These are phyloP conservation scores for Trichoderma polysporum DNA, from an alignment of 2,329 filamentous ascomycete genomes.

Conservation along the genomic window DNA sequence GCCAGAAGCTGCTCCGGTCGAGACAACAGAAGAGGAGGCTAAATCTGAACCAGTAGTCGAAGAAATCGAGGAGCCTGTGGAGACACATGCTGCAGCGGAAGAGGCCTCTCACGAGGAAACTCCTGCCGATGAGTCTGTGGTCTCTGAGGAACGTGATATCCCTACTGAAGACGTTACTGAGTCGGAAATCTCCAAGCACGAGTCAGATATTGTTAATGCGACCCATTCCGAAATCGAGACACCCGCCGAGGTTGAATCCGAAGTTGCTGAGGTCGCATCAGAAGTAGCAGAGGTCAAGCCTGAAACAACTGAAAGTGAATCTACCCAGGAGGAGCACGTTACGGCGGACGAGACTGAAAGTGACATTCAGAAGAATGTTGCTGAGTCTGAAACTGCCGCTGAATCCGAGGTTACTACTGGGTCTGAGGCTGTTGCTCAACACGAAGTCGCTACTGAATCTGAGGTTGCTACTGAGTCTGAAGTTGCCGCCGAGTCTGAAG, in stretches of 20 bases:
- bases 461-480: constrained; percentile 1
- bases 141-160: background rate
- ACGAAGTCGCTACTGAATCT: constrained; percentile 18
- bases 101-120: background rate
- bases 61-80: background rate
- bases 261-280: constrained; percentile 20
- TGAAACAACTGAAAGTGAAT: constrained; percentile 7
- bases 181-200: constrained; percentile 3
- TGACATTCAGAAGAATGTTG: constrained; percentile 2
- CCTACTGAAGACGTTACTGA: constrained; percentile 1
- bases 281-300: constrained; percentile 24
- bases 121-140: background rate
- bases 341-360: constrained; percentile 5
- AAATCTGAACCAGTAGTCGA: background rate
- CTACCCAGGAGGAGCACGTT: constrained; percentile 4
- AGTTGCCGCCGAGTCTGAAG: background rate
- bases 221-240: constrained; percentile 20
- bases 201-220: constrained; percentile 20
- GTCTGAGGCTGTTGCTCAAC: constrained; percentile 4
- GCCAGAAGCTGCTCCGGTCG: background rate
- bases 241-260: background rate
- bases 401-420: background rate
- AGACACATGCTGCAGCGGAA: background rate
- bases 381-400: background rate
- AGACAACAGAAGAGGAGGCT: background rate